Base-by-base conservation (phyloP, 306 rosid genomes). In the Lagenaria siceraria region DNA sequence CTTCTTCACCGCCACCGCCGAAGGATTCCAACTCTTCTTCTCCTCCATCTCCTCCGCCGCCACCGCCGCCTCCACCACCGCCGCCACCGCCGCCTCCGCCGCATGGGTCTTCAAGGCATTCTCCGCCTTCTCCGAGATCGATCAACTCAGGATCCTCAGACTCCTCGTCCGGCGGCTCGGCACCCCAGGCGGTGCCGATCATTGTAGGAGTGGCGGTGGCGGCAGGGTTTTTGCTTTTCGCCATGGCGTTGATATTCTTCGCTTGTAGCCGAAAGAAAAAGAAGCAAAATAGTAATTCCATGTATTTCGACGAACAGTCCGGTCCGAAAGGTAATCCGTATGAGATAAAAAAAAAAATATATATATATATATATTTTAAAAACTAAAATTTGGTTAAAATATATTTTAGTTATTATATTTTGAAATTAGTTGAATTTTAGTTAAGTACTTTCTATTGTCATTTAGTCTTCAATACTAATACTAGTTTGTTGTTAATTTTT, bases 201-300 rank as follows among this genome's bases (percentile, higher is more conserved):
- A 86, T 94, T 33, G 24, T 84, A 55, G 97, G 86, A 81, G 48
- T 87, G 60, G 89, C 79, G 51, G 80, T 72, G 18, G 95, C 83
- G 22, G 90, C 66, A 18, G 95, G 83, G 8, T 19, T 93, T 17
- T 56, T 90, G 61, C 78, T 91, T 1, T 64, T 88, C 13, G 42
- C 90, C 53, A 0, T 84, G 25, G 59, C 85, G 14, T 7, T 82
- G 11, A 0, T 83, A 22, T 43, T 77, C 76, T 6, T 83, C 38
- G 61, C 54, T 5, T 86, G 89, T 77, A 8, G 42, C 8, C 83
- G 77, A 81, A 90, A 29, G 80, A 91, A 71, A 79, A 91, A 73
- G 87, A 90, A 74, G 68, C 4, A 84, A 6, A 54, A 29, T 29
- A 51, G 18, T 13, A 5, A 46, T 58, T 76, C 60, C 33, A 48